These are phyloP conservation scores for Chionographis japonica DNA, from an alignment of 106 monocot genomes.

Conservation along the genomic window DNA sequence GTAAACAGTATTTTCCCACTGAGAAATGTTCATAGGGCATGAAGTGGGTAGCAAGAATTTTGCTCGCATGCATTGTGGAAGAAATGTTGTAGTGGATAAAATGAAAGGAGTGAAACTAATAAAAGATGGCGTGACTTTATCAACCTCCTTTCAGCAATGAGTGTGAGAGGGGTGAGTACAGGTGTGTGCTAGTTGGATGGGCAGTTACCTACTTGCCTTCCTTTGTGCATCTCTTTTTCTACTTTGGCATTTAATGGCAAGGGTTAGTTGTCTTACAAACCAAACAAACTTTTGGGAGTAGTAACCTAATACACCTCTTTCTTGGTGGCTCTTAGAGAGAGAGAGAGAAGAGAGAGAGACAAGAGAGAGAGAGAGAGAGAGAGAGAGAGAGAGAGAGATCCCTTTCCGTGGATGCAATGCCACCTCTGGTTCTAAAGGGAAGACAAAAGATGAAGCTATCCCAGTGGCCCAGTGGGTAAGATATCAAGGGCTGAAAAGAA, in stretches of 20 bases:
- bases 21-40: too few relatives aligned
- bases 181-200: background rate
- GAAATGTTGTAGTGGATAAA: too few relatives aligned
- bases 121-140: too few relatives aligned
- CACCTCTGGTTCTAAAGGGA: background rate
- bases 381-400: background rate
- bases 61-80: too few relatives aligned
- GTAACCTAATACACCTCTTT: constrained; percentile 38
- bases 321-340: constrained; percentile 27
- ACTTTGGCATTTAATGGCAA: background rate
- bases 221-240: background rate
- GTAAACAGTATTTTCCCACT: too few relatives aligned
- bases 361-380: background rate
- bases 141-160: too few relatives aligned
- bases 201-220: background rate
- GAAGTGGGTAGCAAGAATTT: too few relatives aligned
- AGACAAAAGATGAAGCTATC: background rate
- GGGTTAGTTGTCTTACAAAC: constrained; percentile 13
- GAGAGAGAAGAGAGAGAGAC: background rate
- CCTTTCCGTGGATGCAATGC: constrained; percentile 48
- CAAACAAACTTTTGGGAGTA: constrained; percentile 25
- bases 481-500: background rate
- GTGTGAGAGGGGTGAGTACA: background rate
- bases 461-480: too few relatives aligned
- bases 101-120: too few relatives aligned